Evolutionary conservation across 2,329 filamentous ascomycete species (phyloP).

Genomic region (Colletotrichum sp.): DNA sequence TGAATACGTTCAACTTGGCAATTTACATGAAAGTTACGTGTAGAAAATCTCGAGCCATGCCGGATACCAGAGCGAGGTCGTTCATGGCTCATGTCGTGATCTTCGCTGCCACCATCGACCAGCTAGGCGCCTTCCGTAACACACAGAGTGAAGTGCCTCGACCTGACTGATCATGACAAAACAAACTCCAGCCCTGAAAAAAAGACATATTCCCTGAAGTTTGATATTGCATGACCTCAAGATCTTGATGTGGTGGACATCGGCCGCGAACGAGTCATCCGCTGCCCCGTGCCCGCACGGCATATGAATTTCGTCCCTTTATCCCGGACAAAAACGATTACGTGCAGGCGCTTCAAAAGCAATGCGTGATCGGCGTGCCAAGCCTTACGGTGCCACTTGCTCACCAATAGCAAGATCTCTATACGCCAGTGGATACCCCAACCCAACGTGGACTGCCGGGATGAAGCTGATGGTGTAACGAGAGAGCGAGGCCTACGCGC

Average conservation of each 20-base stretch:
- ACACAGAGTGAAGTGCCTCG: too few species aligned
- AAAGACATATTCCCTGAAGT: neutral
- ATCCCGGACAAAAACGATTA: neutral
- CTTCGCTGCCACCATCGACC: too few species aligned
- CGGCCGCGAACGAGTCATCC: neutral
- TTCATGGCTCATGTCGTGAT: too few species aligned
- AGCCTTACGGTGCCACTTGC: neutral
- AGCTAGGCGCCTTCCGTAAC: neutral
- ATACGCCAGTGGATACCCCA: neutral
- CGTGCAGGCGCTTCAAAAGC: neutral
- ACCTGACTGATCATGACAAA: neutral
- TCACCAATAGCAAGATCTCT: slow-evolving; percentile 8
- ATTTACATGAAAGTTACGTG: too few species aligned
- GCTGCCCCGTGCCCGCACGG: neutral
- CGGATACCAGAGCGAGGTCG: too few species aligned
- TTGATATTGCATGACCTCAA: neutral
- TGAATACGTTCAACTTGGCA: too few species aligned
- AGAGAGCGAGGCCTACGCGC: neutral
- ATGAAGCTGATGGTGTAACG: neutral
- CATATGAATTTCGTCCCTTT: neutral
- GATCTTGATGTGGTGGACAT: neutral
- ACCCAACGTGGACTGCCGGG: neutral
- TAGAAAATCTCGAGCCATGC: too few species aligned
- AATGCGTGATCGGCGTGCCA: neutral
- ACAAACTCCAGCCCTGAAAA: too few species aligned